Conservation (phyloP, 768 basidiomycete species). For the Amanita rimosa region DNA sequence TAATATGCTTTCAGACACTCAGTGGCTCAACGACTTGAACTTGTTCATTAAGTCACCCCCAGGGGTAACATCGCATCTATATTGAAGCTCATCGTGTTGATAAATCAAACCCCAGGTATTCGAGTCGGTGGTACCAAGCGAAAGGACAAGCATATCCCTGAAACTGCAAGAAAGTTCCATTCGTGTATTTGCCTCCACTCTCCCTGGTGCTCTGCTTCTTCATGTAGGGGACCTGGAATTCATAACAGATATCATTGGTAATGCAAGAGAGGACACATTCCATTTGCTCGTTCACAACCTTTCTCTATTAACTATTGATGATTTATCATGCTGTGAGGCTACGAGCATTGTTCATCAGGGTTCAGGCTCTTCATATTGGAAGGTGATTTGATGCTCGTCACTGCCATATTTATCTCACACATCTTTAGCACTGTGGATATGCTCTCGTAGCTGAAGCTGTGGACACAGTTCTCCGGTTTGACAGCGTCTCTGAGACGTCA, state of each 20-base stretch:
- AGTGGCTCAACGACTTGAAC: slow-evolving; percentile 50
- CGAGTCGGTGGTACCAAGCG: slow-evolving; percentile 85
- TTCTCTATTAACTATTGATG: slow-evolving; percentile 33
- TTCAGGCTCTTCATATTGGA: slow-evolving; percentile 47
- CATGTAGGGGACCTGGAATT: slow-evolving; percentile 59
- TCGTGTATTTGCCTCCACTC: slow-evolving; percentile 41
- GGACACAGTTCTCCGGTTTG: not conserved
- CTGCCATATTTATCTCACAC: not conserved
- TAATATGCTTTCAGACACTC: slow-evolving; percentile 47
- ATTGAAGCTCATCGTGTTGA: not conserved
- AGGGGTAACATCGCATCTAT: slow-evolving; percentile 48
- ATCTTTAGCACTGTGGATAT: slow-evolving; percentile 37
- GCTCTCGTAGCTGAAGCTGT: slow-evolving; percentile 25
- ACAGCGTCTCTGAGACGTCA: not conserved
- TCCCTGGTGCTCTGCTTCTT: slow-evolving; percentile 56
- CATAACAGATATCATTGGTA: slow-evolving; percentile 62
- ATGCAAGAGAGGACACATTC: slow-evolving; percentile 45
- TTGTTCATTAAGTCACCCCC: slow-evolving; percentile 74
- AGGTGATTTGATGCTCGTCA: slow-evolving; percentile 27
- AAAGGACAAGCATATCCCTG: slow-evolving; percentile 64
- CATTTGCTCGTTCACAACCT: slow-evolving; percentile 35
- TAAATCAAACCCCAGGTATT: slow-evolving; percentile 45
- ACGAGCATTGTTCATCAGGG: not conserved
- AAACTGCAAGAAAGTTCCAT: slow-evolving; percentile 58
- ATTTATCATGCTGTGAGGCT: slow-evolving; percentile 10